These are phyloP conservation scores for Solanum clarkiae DNA, from an alignment of 257 asterid genomes.

Conservation along the genomic window DNA sequence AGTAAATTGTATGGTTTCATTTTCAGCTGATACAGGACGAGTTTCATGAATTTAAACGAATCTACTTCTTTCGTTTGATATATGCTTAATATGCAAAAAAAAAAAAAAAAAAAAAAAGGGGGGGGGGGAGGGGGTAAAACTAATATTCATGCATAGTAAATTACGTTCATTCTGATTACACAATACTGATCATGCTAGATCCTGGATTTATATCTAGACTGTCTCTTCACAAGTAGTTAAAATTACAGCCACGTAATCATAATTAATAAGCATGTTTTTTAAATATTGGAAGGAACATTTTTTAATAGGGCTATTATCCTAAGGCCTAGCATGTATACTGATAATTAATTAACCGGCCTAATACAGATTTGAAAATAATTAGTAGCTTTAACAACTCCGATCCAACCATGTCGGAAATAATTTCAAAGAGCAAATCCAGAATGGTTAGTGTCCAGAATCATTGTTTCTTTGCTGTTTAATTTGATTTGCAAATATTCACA, in stretches of 20 bases:
- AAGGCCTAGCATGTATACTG: not conserved
- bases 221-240: not conserved
- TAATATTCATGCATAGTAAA: not conserved
- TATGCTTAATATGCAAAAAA: no score
- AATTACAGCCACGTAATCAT: not conserved
- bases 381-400: slow-evolving; percentile 6
- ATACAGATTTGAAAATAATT: not conserved
- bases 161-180: not conserved
- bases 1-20: no score
- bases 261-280: not conserved
- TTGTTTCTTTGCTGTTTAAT: not conserved
- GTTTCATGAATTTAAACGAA: no score
- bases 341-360: not conserved
- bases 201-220: not conserved
- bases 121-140: no score
- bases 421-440: not conserved
- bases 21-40: no score
- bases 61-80: not conserved
- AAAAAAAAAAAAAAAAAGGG: no score
- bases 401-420: not conserved
- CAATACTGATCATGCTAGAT: not conserved
- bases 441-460: not conserved
- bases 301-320: not conserved
- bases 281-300: not conserved
- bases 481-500: not conserved